Conservation (phyloP, 1,284 basidiomycete species). For the Porogramme epimiltina region DNA sequence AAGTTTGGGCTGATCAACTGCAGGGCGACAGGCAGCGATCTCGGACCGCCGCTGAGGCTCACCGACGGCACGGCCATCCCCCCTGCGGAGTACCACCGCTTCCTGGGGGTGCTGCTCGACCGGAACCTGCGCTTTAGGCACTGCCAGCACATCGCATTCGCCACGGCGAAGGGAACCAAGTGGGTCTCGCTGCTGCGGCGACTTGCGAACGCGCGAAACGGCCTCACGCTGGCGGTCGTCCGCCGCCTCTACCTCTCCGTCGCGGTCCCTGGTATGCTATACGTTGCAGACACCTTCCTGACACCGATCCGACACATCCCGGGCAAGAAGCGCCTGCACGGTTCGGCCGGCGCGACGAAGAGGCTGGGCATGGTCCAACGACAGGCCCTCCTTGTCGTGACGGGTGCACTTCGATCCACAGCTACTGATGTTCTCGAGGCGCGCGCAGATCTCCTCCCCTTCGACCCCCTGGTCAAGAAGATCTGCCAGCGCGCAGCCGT, state of each 20-base stretch:
- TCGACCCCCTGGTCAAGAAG: slow-evolving; percentile 28
- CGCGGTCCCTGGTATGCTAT: slow-evolving; percentile 36
- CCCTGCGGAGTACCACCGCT: slow-evolving; percentile 25
- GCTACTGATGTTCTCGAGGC: slow-evolving; percentile 34
- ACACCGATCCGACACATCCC: slow-evolving; percentile 21
- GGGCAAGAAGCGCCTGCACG: slow-evolving; percentile 12
- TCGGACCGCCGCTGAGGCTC: slow-evolving; percentile 10
- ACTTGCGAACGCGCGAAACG: slow-evolving; percentile 17
- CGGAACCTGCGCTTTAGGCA: slow-evolving; percentile 31
- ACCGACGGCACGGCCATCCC: slow-evolving; percentile 7
- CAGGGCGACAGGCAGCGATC: not conserved
- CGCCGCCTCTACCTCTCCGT: slow-evolving; percentile 30
- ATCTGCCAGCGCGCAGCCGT: slow-evolving; percentile 29
- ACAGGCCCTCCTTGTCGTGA: slow-evolving; percentile 31
- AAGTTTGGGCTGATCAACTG: slow-evolving; percentile 28
- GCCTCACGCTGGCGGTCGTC: not conserved
- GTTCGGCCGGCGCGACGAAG: slow-evolving; percentile 6
- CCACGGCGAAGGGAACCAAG: slow-evolving; percentile 32
- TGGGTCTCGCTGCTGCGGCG: slow-evolving; percentile 29
- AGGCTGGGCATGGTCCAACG: slow-evolving; percentile 33
- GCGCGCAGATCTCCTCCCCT: slow-evolving; percentile 36
- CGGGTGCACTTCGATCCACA: slow-evolving; percentile 36
- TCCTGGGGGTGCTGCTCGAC: slow-evolving; percentile 40
- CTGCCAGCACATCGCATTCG: slow-evolving; percentile 30
- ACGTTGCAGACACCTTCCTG: slow-evolving; percentile 38